phyloP scores from a whole-genome alignment of 1,284 basidiomycete genomes.

The Microbotryum saponariae region DNA sequence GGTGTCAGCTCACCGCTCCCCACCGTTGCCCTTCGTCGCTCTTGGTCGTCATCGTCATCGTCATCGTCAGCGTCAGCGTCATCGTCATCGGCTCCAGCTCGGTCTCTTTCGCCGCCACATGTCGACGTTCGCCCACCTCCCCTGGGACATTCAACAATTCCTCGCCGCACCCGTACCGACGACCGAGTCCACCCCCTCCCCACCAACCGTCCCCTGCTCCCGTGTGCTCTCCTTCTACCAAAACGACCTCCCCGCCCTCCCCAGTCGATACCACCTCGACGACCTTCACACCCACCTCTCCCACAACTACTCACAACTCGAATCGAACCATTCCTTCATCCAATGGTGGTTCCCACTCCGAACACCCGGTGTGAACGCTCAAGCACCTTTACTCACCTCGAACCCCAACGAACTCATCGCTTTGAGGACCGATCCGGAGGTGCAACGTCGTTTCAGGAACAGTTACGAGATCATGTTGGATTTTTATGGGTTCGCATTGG shows the following conservation, averaged over 20 bases:
- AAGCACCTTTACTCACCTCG: too few relatives aligned
- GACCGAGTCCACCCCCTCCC: background rate
- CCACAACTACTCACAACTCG: slow-evolving; percentile 21
- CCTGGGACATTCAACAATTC: slow-evolving; percentile 16
- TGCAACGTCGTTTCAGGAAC: background rate
- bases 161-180: slow-evolving; percentile 6
- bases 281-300: slow-evolving; percentile 17
- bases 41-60: too few relatives aligned
- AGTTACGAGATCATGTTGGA: slow-evolving; percentile 28
- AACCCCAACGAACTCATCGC: background rate
- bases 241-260: slow-evolving; percentile 4
- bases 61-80: too few relatives aligned
- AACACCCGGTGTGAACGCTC: too few relatives aligned
- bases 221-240: slow-evolving; percentile 14
- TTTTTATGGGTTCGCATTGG: slow-evolving; percentile 28
- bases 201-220: background rate
- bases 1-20: too few relatives aligned
- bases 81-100: background rate
- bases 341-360: slow-evolving; percentile 22
- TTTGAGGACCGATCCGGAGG: background rate
- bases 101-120: background rate
- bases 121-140: slow-evolving; percentile 3
- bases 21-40: too few relatives aligned
- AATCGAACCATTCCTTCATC: slow-evolving; percentile 24
- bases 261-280: slow-evolving; percentile 1